Conservation (phyloP, 2,329 filamentous ascomycete species). For the Cladophialophora psammophila region DNA sequence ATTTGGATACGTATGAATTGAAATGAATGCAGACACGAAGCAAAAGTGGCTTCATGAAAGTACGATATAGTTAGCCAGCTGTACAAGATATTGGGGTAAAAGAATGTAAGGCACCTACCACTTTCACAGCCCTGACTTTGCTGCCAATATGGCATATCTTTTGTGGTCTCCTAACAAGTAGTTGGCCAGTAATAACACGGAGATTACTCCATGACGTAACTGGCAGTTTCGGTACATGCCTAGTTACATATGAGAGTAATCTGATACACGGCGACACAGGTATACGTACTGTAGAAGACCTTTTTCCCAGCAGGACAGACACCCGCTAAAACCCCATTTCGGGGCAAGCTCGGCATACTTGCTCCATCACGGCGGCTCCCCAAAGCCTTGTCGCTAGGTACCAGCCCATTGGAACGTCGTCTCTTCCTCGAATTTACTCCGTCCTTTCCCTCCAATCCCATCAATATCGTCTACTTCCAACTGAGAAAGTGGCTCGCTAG, state of each 20-base stretch:
- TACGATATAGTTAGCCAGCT: not conserved
- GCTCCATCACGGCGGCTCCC: not conserved
- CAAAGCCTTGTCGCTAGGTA: not conserved
- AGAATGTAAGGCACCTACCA: not conserved
- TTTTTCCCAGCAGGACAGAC: not conserved
- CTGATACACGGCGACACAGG: no score
- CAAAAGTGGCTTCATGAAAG: not conserved
- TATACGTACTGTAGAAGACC: no score
- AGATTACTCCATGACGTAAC: not conserved
- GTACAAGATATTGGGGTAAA: not conserved
- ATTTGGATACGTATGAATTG: not conserved
- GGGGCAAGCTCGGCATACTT: not conserved
- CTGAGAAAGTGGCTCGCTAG: not conserved
- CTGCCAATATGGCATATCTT: not conserved
- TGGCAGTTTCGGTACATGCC: not conserved
- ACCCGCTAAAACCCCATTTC: not conserved
- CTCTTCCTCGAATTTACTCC: not conserved
- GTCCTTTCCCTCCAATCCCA: not conserved
- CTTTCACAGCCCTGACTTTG: not conserved
- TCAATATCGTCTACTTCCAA: not conserved
- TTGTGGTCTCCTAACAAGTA: not conserved
- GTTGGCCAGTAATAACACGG: not conserved
- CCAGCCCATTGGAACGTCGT: not conserved
- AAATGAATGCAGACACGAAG: not conserved
- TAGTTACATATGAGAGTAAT: no score